Percentiles rank a stretch among this genome's conserved stretches.
phyloP scores from a whole-genome alignment of 768 basidiomycete genomes.

The Floccularia luteovirens region DNA sequence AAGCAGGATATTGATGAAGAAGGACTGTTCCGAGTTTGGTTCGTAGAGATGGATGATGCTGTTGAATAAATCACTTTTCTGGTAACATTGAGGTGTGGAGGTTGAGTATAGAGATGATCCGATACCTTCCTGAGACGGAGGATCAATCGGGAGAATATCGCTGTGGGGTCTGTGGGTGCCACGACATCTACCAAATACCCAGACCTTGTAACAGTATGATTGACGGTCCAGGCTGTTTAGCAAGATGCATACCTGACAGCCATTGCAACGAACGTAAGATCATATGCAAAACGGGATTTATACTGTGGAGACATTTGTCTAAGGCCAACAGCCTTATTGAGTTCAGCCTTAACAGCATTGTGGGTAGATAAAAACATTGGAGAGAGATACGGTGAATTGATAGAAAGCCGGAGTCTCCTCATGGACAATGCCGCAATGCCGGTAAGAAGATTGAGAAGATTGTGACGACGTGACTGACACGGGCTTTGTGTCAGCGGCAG shows the following conservation, averaged over 20 bases:
- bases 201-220: constrained; percentile 18
- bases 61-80: too few relatives aligned
- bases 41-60: constrained; percentile 40
- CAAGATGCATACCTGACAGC: constrained; percentile 29
- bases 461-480: too few relatives aligned
- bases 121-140: constrained; percentile 27
- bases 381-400: too few relatives aligned
- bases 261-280: constrained; percentile 33
- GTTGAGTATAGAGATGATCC: too few relatives aligned
- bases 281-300: constrained; percentile 22
- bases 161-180: constrained; percentile 22
- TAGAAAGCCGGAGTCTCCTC: too few relatives aligned
- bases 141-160: constrained; percentile 27
- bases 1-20: constrained; percentile 34
- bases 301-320: background rate
- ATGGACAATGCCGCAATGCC: too few relatives aligned
- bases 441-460: too few relatives aligned
- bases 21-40: constrained; percentile 38
- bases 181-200: constrained; percentile 47
- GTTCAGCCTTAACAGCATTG: too few relatives aligned
- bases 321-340: too few relatives aligned
- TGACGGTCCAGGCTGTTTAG: constrained; percentile 1
- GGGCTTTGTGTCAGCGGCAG: too few relatives aligned
- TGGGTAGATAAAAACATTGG: too few relatives aligned
- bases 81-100: too few relatives aligned